phyloP scores from a whole-genome alignment of 805 yeast genomes.

The Schwanniomyces vanrijiae region DNA sequence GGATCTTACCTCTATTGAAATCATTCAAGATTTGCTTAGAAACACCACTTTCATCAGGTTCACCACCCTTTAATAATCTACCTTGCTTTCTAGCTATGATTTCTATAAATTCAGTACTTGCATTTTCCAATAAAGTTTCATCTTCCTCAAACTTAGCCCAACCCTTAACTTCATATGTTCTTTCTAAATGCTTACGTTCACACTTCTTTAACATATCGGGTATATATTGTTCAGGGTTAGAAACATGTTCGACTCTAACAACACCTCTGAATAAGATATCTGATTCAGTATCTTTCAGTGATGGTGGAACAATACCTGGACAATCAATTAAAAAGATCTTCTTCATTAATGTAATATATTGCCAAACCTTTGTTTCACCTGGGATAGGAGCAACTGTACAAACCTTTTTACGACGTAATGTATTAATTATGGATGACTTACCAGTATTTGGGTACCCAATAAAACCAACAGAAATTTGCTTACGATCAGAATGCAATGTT shows the following conservation, averaged over 20 bases:
- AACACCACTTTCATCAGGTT: slow-evolving; percentile 93
- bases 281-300: slow-evolving; percentile 81
- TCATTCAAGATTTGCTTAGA: slow-evolving; percentile 89
- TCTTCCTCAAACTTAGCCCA: slow-evolving; percentile 60
- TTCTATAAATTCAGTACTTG: slow-evolving; percentile 73
- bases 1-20: slow-evolving; percentile 95
- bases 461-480: slow-evolving; percentile 95
- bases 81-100: slow-evolving; percentile 91
- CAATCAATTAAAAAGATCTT: slow-evolving; percentile 93
- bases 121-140: slow-evolving; percentile 46
- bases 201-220: slow-evolving; percentile 84
- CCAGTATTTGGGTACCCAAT: slow-evolving; percentile 99
- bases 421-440: slow-evolving; percentile 92
- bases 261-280: slow-evolving; percentile 96
- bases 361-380: slow-evolving; percentile 99
- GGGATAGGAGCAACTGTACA: slow-evolving; percentile 98
- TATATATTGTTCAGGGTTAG: slow-evolving; percentile 92
- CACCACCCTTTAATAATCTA: slow-evolving; percentile 92
- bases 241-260: slow-evolving; percentile 96
- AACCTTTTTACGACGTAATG: slow-evolving; percentile 90
- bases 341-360: slow-evolving; percentile 95
- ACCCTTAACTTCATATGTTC: slow-evolving; percentile 92
- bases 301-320: slow-evolving; percentile 99
- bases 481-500: slow-evolving; percentile 84
- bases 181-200: slow-evolving; percentile 84